Evolutionary conservation across 345 rosid species (phyloP), one percentile per base, ranked within the genome.

Genomic region (Boechera stricta): DNA sequence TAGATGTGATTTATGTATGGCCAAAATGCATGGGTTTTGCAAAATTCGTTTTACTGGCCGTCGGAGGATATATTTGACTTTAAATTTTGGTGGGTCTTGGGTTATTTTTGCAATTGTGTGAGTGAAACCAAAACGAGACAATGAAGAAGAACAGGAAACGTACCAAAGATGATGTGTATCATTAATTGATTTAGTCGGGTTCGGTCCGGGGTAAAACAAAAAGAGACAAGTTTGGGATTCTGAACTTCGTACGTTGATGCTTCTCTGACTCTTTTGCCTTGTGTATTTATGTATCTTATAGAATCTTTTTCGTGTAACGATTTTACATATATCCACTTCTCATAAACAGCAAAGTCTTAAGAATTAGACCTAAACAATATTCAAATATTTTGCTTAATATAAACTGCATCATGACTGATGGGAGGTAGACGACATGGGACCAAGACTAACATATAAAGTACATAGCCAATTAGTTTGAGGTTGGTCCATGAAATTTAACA

Each of bases 191-290:
- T 71, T 66, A 77, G 76, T 26, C 64, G 10, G 44, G 68, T 64
- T 64, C 57, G 33, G 79, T 75, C 64, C 41, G 12, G 65, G 26
- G 62, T 38, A 57, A 55, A 1, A 64, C 52, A 57, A 59, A 72
- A 72, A 51, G 64, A 51, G 64, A 67, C 64, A 52, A 78, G 44
- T 10, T 78, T 42, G 45, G 65, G 81, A 67, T 72, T 67, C 77
- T 67, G 69, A 12, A 15, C 31, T 49, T 58, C 10, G 81, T 72
- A 78, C 77, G 55, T 73, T 66, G 73, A 32, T 72, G 38, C 59
- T 29, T 65, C 32, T 77, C 77, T 78, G 81, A 72, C 81, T 72
- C 51, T 59, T 66, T 59, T 78, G 81, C 73, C 69, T 78, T 72
- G 69, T 78, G 59, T 59, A 58, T 72, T 66, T 78, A 45, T 64